Conservation (phyloP, 192 early-diverging fungal genomes). For the Coemansia sp. region DNA sequence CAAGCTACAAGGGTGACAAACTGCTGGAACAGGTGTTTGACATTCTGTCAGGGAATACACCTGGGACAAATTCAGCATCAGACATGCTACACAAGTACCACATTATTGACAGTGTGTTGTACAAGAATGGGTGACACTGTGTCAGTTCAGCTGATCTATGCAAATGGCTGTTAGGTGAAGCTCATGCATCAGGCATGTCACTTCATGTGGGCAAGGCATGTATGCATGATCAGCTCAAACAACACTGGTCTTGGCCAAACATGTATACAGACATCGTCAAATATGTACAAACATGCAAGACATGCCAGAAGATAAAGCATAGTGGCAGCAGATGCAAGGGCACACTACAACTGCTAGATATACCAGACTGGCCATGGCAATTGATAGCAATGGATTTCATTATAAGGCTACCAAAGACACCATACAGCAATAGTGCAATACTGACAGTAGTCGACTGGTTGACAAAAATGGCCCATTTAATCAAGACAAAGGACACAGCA, state of each 20-base stretch:
- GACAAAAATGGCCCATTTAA: constrained; percentile 9
- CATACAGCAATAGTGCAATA: background rate
- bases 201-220: too few relatives aligned
- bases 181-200: too few relatives aligned
- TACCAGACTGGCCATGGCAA: background rate
- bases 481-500: background rate
- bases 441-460: constrained; percentile 12
- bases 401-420: background rate
- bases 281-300: constrained; percentile 3
- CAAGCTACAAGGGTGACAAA: too few relatives aligned
- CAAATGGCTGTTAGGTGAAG: too few relatives aligned
- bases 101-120: too few relatives aligned
- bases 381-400: constrained; percentile 6
- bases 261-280: constrained; percentile 7
- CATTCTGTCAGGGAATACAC: too few relatives aligned
- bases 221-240: too few relatives aligned
- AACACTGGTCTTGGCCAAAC: constrained; percentile 4
- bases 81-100: too few relatives aligned
- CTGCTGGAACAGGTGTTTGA: too few relatives aligned
- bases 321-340: background rate
- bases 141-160: too few relatives aligned
- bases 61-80: too few relatives aligned
- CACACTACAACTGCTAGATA: background rate
- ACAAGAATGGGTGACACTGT: too few relatives aligned
- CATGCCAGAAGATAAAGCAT: constrained; percentile 12